Base-by-base conservation (phyloP, 2,329 filamentous ascomycete genomes). In the Hypoxylon sp. region DNA sequence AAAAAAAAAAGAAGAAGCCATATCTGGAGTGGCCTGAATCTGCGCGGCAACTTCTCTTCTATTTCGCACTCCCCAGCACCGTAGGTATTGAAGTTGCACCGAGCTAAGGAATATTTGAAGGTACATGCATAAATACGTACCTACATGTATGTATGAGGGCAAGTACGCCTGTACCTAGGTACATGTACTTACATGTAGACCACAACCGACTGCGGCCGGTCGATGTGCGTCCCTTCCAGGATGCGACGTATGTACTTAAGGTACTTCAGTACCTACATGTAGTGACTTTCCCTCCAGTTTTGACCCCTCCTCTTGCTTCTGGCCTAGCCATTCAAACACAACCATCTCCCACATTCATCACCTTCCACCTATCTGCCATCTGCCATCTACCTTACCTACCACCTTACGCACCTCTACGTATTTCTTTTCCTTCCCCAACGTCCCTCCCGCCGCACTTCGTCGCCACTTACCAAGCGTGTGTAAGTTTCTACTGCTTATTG, bases 321-420 rank as follows among this genome's bases (percentile, higher is more conserved):
- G 51, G 63, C 66, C 68, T 63, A 49, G 55, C 65, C 65, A 66
- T 68, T 64, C 68, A 70, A 70, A 68, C 68, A 70, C 62, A 66
- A 52, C 65, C 60, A 52, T 68, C 63, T 70, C 68, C 65, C 68
- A 68, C 68, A 60, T 62, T 63, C 58, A 51, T 43, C 61, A 63
- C 56, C 36, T 59, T 50, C 49, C 41, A 43, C 58, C 58, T 63
- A 61, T 52, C 50, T 55, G 17, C 50, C 55, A 49, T 56, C 50
- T 65, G 17, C 65, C 41, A 53, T 50, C 60, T 69, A 59, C 43
- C 57, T 53, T 62, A 63, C 41, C 60, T 56, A 59, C 57, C 51
- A 66, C 59, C 55, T 61, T 60, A 63, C 65, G 60, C 63, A 63
- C 57, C 43, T 69, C 67, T 67, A 66, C 66, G 63, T 64, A 69